Evolutionary conservation across 805 yeast species (phyloP).

Genomic region (Suhomyces sp.): DNA sequence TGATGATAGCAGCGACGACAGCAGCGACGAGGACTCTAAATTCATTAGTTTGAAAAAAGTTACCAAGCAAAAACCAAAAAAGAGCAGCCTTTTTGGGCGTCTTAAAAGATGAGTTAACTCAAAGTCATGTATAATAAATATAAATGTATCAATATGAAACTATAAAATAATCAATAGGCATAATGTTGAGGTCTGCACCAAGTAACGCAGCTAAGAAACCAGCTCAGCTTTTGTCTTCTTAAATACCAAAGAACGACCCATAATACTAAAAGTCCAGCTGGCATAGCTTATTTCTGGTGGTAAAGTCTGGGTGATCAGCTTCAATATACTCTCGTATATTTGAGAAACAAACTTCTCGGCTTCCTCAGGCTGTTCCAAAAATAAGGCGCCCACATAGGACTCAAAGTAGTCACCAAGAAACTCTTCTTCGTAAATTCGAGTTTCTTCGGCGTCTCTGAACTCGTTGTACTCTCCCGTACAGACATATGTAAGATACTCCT

Average conservation of each 20-base stretch:
- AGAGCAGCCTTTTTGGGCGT: constrained; percentile 23
- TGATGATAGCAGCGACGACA: constrained; percentile 12
- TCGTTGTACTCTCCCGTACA: constrained; percentile 6
- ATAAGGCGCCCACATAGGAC: constrained; percentile 41
- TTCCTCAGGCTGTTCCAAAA: constrained; percentile 33
- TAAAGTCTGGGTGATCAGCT: constrained; percentile 19
- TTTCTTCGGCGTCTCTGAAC: constrained; percentile 11
- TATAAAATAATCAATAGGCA: not conserved
- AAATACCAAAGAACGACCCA: constrained; percentile 26
- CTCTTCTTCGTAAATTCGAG: constrained; percentile 36
- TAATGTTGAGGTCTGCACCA: not conserved
- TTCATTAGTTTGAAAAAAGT: constrained; percentile 25
- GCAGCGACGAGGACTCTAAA: constrained; percentile 11
- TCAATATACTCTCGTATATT: constrained; percentile 29
- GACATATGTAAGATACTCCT: constrained; percentile 28
- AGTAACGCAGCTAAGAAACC: not conserved
- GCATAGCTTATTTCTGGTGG: constrained; percentile 22
- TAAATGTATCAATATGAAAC: not conserved
- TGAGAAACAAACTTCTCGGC: constrained; percentile 33
- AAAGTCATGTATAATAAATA: not conserved
- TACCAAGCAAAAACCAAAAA: constrained; percentile 6
- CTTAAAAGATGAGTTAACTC: constrained; percentile 17
- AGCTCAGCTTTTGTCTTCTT: constrained; percentile 4
- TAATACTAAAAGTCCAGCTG: constrained; percentile 31
- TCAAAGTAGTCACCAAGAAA: constrained; percentile 43